phyloP scores from a whole-genome alignment of 176 grass and related monocot species.

The Pontederia crassipes region DNA sequence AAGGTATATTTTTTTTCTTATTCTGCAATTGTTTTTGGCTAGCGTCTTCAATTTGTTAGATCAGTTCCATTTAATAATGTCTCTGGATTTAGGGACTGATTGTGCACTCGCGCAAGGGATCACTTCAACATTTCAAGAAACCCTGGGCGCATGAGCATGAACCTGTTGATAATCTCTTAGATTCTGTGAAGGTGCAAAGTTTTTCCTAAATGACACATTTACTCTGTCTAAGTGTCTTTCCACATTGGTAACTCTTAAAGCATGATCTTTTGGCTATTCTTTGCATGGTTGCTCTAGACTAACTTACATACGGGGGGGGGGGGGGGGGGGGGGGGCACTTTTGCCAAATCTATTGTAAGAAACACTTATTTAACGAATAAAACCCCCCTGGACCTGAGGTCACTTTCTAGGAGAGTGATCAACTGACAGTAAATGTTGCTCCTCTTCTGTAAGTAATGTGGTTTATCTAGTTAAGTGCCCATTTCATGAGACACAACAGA shows the following conservation, averaged over 20 bases:
- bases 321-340: too few relatives aligned
- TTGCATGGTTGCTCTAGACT: too few relatives aligned
- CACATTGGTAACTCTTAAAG: background rate
- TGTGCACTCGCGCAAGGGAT: slow-evolving; percentile 55
- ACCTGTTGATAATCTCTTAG: slow-evolving; percentile 52
- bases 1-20: slow-evolving; percentile 40
- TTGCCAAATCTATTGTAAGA: too few relatives aligned
- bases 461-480: background rate
- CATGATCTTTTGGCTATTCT: too few relatives aligned
- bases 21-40: background rate
- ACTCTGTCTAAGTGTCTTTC: background rate
- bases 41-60: too few relatives aligned
- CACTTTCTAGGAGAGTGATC: too few relatives aligned
- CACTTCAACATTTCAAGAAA: slow-evolving; percentile 98
- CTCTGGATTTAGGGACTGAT: slow-evolving; percentile 60
- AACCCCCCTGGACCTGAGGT: too few relatives aligned
- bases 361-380: too few relatives aligned
- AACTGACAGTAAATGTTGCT: too few relatives aligned
- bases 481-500: too few relatives aligned
- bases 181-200: slow-evolving; percentile 54
- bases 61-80: slow-evolving; percentile 8
- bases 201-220: background rate
- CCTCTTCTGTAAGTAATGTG: too few relatives aligned
- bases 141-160: slow-evolving; percentile 92
- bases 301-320: too few relatives aligned